phyloP scores from a whole-genome alignment of 2,329 filamentous ascomycete genomes.

The Capronia americana region DNA sequence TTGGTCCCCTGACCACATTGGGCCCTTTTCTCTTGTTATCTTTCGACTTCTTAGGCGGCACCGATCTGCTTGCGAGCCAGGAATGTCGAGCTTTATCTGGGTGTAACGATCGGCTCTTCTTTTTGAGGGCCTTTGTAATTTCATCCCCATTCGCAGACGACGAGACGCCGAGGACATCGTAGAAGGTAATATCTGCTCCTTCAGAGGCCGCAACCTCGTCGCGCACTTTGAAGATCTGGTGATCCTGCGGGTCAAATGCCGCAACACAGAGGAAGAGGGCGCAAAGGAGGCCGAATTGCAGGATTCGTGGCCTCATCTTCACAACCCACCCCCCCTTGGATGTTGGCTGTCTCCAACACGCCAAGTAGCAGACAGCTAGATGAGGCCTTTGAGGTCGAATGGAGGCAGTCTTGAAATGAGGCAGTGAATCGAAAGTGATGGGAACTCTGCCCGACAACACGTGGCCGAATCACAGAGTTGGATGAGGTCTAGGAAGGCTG shows the following conservation, averaged over 20 bases:
- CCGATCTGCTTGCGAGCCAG: conserved; percentile 72
- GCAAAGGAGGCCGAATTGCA: conserved; percentile 71
- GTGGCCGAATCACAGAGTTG: conserved; percentile 33
- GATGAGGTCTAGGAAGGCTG: conserved; percentile 17
- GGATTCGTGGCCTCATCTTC: conserved; percentile 72
- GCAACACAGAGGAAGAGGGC: conserved; percentile 70
- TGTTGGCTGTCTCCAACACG: conserved; percentile 8
- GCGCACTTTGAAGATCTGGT: conserved; percentile 94
- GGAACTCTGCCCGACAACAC: conserved; percentile 32
- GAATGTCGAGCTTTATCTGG: conserved; percentile 94
- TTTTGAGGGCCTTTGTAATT: conserved; percentile 92
- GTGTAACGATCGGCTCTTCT: conserved; percentile 81
- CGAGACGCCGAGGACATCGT: conserved; percentile 83
- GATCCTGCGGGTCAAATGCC: conserved; percentile 76
- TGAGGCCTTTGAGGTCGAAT: not conserved
- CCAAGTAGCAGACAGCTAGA: conserved; percentile 6
- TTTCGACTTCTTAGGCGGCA: conserved; percentile 59
- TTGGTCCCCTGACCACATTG: conserved; percentile 72
- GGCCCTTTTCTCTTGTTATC: conserved; percentile 66
- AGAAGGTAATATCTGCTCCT: conserved; percentile 83
- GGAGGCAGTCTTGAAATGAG: conserved; percentile 14
- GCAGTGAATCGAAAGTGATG: conserved; percentile 23
- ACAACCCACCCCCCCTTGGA: conserved; percentile 8
- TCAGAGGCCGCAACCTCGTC: conserved; percentile 82
- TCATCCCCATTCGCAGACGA: conserved; percentile 79